A percentile compares a stretch with the other conserved stretches of the same genome.
phyloP scores from a whole-genome alignment of 176 grass and related monocot species.

The Avena eriantha region DNA sequence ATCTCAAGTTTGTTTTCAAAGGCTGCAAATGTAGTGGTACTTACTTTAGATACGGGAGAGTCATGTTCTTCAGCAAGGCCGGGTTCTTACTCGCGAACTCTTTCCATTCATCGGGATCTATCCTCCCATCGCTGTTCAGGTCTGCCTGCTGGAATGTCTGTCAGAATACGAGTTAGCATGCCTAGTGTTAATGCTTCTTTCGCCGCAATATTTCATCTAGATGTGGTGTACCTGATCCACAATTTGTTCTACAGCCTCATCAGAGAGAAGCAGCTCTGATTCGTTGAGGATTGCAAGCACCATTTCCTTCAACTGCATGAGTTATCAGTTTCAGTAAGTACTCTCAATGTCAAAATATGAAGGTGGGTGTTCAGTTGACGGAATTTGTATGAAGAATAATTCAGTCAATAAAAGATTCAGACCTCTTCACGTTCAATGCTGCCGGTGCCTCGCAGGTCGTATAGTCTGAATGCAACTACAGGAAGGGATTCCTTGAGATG shows the following conservation, averaged over 20 bases:
- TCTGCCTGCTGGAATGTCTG: constrained; percentile 83
- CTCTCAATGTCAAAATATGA: not conserved
- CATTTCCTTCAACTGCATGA: constrained; percentile 84
- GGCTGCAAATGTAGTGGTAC: constrained; percentile 27
- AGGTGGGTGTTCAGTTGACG: not conserved
- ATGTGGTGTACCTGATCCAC: constrained; percentile 67
- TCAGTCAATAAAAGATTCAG: not conserved
- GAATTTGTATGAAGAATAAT: constrained; percentile 15
- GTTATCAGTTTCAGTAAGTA: constrained; percentile 2
- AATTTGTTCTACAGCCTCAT: constrained; percentile 79
- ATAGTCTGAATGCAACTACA: constrained; percentile 88
- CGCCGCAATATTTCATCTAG: not conserved
- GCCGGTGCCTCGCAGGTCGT: constrained; percentile 77
- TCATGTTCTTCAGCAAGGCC: constrained; percentile 78
- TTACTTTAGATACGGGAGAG: constrained; percentile 80
- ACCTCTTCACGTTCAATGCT: constrained; percentile 88
- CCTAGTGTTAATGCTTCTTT: not conserved
- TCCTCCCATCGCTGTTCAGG: constrained; percentile 64
- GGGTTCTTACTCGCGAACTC: constrained; percentile 56
- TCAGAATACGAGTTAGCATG: constrained; percentile 27
- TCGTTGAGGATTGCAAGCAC: constrained; percentile 86
- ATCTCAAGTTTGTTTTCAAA: not conserved
- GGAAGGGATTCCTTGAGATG: constrained; percentile 34
- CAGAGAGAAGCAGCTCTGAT: constrained; percentile 74
- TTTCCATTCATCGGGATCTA: constrained; percentile 79